Conservation (phyloP, 2,329 filamentous ascomycete species). For the Colletotrichum simmondsii region DNA sequence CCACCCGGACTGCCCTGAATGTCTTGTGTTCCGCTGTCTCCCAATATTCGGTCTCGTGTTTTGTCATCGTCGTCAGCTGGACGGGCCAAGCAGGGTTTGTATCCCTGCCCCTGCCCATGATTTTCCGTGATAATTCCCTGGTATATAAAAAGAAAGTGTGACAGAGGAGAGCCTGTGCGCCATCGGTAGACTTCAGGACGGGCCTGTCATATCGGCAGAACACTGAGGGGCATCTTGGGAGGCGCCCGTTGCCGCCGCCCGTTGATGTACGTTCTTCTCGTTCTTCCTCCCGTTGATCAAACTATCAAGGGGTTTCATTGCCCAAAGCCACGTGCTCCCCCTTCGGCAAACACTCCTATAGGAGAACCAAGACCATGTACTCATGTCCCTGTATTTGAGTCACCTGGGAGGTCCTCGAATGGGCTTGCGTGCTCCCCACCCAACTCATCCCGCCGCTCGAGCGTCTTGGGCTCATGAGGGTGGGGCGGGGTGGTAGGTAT, state of each 20-base stretch:
- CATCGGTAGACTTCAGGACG: conserved; percentile 14
- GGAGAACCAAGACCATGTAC: conserved; percentile 1
- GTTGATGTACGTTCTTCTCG: background rate
- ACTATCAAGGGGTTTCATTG: conserved; percentile 19
- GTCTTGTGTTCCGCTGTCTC: background rate
- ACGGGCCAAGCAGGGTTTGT: conserved; percentile 17
- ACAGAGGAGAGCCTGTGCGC: conserved; percentile 32
- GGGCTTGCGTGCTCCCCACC: conserved; percentile 20
- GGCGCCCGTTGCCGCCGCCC: conserved; percentile 2
- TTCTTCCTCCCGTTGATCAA: conserved; percentile 24
- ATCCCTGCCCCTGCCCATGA: conserved; percentile 31
- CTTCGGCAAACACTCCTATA: conserved; percentile 20
- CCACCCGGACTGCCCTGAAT: conserved; percentile 1
- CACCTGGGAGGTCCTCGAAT: conserved; percentile 2
- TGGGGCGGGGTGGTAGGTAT: conserved; percentile 22
- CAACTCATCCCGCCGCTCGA: conserved; percentile 13
- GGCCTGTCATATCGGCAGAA: conserved; percentile 22
- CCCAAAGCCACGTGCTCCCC: conserved; percentile 17
- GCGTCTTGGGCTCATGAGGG: conserved; percentile 16
- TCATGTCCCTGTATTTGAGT: background rate
- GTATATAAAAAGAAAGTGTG: conserved; percentile 25
- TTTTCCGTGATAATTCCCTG: conserved; percentile 16
- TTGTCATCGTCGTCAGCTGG: conserved; percentile 16
- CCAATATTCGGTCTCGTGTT: background rate
- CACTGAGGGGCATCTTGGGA: background rate